Percentiles rank a stretch among this genome's conserved stretches.
Evolutionary conservation across 2,329 filamentous ascomycete species (phyloP).

Genomic region (Curvularia lunata): DNA sequence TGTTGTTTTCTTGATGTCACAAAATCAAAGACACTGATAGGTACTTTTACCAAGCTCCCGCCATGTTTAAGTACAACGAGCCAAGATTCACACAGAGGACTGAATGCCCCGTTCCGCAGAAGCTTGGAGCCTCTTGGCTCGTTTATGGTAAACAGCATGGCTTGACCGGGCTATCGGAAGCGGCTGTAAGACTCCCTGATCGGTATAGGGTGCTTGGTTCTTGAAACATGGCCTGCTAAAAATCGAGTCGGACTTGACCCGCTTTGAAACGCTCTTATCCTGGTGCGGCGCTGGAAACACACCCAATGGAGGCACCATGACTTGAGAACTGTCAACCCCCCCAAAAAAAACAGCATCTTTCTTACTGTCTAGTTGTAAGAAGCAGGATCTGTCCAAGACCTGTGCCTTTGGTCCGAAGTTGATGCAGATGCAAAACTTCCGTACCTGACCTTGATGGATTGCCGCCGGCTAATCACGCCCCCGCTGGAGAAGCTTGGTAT

Average conservation of each 20-base stretch:
- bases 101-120: constrained; percentile 8
- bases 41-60: not conserved
- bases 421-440: constrained; percentile 8
- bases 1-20: not conserved
- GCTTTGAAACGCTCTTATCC: not conserved
- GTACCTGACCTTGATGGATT: constrained; percentile 9
- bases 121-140: constrained; percentile 37
- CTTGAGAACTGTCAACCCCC: not conserved
- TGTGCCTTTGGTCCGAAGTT: constrained; percentile 27
- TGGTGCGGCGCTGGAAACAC: not conserved
- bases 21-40: not conserved
- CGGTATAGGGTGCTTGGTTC: not conserved
- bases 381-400: not conserved
- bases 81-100: constrained; percentile 5
- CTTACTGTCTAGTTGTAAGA: too few species aligned
- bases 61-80: constrained; percentile 25
- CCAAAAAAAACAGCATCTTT: too few species aligned
- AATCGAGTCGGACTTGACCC: too few species aligned
- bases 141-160: constrained; percentile 34
- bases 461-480: constrained; percentile 35
- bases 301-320: too few species aligned
- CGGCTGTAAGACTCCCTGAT: constrained; percentile 5
- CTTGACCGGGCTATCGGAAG: constrained; percentile 27
- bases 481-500: constrained; percentile 15
- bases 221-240: not conserved